A percentile compares a stretch with the other conserved stretches of the same genome.
Conservation (phyloP, 2,329 filamentous ascomycete species). For the Hypoxylon sp. region DNA sequence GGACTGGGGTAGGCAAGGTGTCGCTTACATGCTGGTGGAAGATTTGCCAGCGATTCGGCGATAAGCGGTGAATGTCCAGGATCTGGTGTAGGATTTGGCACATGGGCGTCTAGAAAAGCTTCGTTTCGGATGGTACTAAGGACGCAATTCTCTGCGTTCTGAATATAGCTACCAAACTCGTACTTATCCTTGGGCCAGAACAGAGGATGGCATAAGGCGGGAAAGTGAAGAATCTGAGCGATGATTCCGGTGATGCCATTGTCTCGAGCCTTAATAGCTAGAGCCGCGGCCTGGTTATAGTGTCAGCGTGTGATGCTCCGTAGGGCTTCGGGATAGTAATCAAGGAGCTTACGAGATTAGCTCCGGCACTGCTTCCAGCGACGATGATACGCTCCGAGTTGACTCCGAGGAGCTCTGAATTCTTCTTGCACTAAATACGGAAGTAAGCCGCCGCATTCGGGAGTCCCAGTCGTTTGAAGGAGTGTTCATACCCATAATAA, state of each 20-base stretch:
- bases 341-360: constrained; percentile 51
- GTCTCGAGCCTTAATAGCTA: constrained; percentile 46
- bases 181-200: constrained; percentile 43
- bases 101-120: constrained; percentile 47
- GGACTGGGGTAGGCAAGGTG: too few species aligned
- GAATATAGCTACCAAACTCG: constrained; percentile 48
- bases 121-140: constrained; percentile 45
- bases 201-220: constrained; percentile 49
- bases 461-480: neutral
- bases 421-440: constrained; percentile 53
- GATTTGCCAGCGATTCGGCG: constrained; percentile 42
- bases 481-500: constrained; percentile 49
- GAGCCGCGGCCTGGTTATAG: constrained; percentile 39
- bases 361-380: constrained; percentile 60
- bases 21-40: constrained; percentile 48
- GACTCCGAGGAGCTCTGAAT: constrained; percentile 52
- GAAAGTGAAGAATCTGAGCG: constrained; percentile 49
- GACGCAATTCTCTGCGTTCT: constrained; percentile 47
- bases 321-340: neutral
- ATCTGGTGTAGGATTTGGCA: constrained; percentile 32
- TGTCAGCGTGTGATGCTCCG: neutral
- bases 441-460: constrained; percentile 49
- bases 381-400: constrained; percentile 53
- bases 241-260: constrained; percentile 46
- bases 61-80: constrained; percentile 47